phyloP scores from a whole-genome alignment of 2,329 filamentous ascomycete genomes.

The Cercospora citrullina region DNA sequence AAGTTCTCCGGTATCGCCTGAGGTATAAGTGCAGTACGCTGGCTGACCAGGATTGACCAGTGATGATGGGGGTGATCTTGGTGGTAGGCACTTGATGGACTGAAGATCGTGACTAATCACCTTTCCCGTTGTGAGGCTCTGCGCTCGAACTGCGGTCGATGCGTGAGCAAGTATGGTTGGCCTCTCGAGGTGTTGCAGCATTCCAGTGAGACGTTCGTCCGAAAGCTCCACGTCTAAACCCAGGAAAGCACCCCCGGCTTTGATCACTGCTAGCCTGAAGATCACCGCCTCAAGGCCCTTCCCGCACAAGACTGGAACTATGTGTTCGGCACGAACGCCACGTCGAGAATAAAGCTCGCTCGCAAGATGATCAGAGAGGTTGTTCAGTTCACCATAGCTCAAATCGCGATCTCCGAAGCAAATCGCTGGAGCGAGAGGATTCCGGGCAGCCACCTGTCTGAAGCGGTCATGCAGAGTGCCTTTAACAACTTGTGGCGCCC shows the following conservation, averaged over 20 bases:
- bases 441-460: background rate
- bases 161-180: background rate
- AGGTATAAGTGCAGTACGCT: conserved; percentile 13
- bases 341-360: background rate
- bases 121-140: background rate
- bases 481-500: background rate
- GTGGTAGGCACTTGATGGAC: background rate
- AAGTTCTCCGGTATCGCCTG: conserved; percentile 8
- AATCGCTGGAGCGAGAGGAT: background rate
- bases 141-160: background rate
- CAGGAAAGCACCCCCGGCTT: background rate
- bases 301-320: background rate
- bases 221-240: background rate
- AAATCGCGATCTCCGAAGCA: background rate
- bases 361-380: background rate
- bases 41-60: background rate
- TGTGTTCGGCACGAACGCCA: background rate
- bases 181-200: background rate
- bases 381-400: background rate
- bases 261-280: background rate
- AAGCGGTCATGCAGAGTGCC: background rate
- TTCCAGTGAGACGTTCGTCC: background rate
- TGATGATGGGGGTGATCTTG: background rate
- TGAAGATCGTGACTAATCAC: background rate
- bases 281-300: background rate